Conservation (phyloP, 2,329 filamentous ascomycete genomes). For the Dothideomycetes sp. region DNA sequence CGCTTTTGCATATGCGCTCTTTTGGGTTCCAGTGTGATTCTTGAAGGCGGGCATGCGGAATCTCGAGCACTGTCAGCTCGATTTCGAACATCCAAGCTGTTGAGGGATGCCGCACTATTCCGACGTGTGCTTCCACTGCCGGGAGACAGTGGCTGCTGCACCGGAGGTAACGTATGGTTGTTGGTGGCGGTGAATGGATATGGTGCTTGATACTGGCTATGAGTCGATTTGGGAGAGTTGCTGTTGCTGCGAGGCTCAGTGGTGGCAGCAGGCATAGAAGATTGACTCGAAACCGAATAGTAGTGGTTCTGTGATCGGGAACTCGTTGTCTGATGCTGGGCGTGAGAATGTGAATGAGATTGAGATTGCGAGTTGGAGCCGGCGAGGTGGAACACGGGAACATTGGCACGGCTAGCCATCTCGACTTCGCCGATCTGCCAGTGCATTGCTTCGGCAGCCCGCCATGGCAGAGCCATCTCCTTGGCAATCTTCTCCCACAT, state of each 20-base stretch:
- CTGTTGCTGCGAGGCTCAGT: conserved; percentile 7
- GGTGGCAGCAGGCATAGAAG: conserved; percentile 1
- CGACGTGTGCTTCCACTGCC: conserved; percentile 21
- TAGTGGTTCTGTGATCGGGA: conserved; percentile 14
- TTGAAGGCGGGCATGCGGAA: conserved; percentile 5
- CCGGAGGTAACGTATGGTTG: conserved; percentile 26
- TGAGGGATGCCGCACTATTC: conserved; percentile 18
- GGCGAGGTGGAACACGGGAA: conserved; percentile 64
- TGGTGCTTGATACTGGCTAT: conserved; percentile 5
- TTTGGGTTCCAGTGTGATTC: conserved; percentile 9
- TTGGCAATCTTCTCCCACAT: conserved; percentile 97
- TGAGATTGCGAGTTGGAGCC: conserved; percentile 19
- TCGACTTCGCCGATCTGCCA: conserved; percentile 92
- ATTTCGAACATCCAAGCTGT: conserved; percentile 17
- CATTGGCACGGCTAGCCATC: conserved; percentile 86
- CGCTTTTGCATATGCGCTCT: conserved; percentile 6
- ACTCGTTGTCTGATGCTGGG: conserved; percentile 11
- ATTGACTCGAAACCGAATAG: conserved; percentile 8
- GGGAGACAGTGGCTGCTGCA: conserved; percentile 19
- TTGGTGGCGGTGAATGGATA: conserved; percentile 22
- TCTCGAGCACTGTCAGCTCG: conserved; percentile 25
- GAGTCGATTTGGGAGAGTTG: conserved; percentile 2
- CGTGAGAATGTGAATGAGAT: conserved; percentile 10
- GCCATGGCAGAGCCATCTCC: conserved; percentile 91
- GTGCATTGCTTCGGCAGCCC: conserved; percentile 94